Evolutionary conservation across 352 stramenopile species (phyloP).

Genomic region (Aphanomyces euteiches): DNA sequence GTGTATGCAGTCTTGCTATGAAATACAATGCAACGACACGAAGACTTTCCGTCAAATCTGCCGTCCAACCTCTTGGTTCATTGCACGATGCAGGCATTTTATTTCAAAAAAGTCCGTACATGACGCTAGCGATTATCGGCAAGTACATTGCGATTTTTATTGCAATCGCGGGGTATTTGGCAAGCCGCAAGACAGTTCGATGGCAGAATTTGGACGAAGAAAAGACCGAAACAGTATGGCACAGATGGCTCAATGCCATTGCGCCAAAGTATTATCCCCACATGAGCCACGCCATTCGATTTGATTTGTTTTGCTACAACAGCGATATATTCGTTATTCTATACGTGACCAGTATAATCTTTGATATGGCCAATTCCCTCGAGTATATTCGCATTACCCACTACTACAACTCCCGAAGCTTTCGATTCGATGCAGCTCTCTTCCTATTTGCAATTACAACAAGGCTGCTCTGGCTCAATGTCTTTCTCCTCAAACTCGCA

Average conservation of each 20-base stretch:
- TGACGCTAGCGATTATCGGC: neutral
- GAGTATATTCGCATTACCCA: neutral
- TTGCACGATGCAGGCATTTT: neutral
- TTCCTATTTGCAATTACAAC: slow-evolving; percentile 16
- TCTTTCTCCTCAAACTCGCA: neutral
- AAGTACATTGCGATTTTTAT: slow-evolving; percentile 13
- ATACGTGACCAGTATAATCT: neutral
- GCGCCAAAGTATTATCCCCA: slow-evolving; percentile 23
- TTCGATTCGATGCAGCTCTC: neutral
- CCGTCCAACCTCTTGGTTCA: neutral
- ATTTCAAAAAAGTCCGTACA: slow-evolving; percentile 2
- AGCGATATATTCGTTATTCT: slow-evolving; percentile 24
- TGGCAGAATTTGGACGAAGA: neutral
- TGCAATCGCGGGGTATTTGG: slow-evolving; percentile 18
- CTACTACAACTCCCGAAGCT: neutral
- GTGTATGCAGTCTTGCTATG: slow-evolving; percentile 5
- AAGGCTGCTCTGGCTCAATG: slow-evolving; percentile 19
- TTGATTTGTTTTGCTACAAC: slow-evolving; percentile 30
- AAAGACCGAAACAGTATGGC: neutral
- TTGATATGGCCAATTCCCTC: slow-evolving; percentile 11
- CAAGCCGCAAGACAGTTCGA: slow-evolving; percentile 9
- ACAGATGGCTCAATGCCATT: neutral
- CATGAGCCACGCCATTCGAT: slow-evolving; percentile 16
- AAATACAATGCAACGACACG: neutral
- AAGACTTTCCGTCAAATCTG: neutral